phyloP scores from a whole-genome alignment of 768 basidiomycete species.

The Pleurotus pulmonarius region DNA sequence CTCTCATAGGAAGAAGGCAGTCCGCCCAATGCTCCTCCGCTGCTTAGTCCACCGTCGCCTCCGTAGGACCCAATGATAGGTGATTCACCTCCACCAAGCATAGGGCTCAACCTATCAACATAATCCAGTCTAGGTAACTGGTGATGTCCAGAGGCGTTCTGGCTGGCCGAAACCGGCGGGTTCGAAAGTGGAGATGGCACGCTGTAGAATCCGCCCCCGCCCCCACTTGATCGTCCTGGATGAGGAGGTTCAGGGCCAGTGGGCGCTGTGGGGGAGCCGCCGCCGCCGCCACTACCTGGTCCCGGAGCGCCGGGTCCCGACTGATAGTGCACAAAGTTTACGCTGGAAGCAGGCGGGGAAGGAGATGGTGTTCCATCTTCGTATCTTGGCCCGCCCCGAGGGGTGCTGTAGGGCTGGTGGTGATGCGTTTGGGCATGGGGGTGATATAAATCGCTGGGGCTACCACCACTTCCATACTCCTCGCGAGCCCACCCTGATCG shows the following conservation, averaged over 20 bases:
- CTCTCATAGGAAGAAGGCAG: slow-evolving; percentile 10
- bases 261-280: neutral
- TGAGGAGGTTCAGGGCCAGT: slow-evolving; percentile 19
- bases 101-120: neutral
- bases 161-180: slow-evolving; percentile 20
- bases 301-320: slow-evolving; percentile 15
- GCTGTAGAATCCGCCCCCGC: slow-evolving; percentile 33
- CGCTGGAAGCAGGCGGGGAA: slow-evolving; percentile 54
- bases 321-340: slow-evolving; percentile 59
- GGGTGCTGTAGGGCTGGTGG: neutral
- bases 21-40: neutral
- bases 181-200: slow-evolving; percentile 51
- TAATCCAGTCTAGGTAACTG: slow-evolving; percentile 14
- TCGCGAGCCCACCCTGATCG: neutral
- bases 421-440: slow-evolving; percentile 44
- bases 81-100: neutral
- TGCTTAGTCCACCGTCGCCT: slow-evolving; percentile 1
- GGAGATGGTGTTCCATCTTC: slow-evolving; percentile 53
- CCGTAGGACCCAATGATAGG: neutral
- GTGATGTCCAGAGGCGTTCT: slow-evolving; percentile 15
- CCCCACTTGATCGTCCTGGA: slow-evolving; percentile 27
- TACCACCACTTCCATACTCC: neutral
- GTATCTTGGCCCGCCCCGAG: slow-evolving; percentile 24
- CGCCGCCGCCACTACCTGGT: slow-evolving; percentile 11
- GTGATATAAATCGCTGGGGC: slow-evolving; percentile 23